These are phyloP conservation scores for Amaranthus cruentus DNA, from an alignment of 148 eudicot genomes.

Conservation along the genomic window DNA sequence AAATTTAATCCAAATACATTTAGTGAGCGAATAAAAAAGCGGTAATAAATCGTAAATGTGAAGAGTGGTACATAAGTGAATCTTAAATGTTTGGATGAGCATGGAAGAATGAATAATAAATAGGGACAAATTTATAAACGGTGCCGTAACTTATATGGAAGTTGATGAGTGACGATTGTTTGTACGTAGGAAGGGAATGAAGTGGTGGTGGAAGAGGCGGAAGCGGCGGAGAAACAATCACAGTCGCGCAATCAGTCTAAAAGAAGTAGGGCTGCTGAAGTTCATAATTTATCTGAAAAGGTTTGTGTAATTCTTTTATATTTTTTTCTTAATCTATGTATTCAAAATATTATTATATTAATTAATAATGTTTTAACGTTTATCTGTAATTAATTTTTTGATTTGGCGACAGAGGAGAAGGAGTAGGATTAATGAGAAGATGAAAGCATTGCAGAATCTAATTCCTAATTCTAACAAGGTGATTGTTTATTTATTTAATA, in stretches of 20 bases:
- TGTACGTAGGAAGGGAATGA: slow-evolving; percentile 47
- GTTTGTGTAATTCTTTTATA: slow-evolving; percentile 11
- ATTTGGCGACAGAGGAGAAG: slow-evolving; percentile 68
- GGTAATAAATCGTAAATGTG: too few relatives aligned
- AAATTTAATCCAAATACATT: too few relatives aligned
- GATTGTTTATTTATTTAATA: background rate
- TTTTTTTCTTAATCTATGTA: background rate
- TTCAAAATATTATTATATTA: background rate
- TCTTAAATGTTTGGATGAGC: too few relatives aligned
- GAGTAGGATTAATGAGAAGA: slow-evolving; percentile 87
- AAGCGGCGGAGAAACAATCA: slow-evolving; percentile 19
- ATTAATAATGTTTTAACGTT: background rate
- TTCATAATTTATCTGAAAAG: slow-evolving; percentile 91
- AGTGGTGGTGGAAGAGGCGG: slow-evolving; percentile 39
- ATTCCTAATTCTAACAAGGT: slow-evolving; percentile 96
- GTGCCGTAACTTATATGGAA: too few relatives aligned
- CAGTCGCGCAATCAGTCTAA: slow-evolving; percentile 47
- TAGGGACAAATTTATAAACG: too few relatives aligned
- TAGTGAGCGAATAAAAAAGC: too few relatives aligned
- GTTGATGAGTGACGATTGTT: background rate
- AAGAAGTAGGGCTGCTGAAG: slow-evolving; percentile 84
- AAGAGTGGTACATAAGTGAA: too few relatives aligned
- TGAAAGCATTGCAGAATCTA: slow-evolving; percentile 89
- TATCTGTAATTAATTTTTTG: background rate
- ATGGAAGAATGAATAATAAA: too few relatives aligned